Evolutionary conservation across 2,329 filamentous ascomycete genomes (phyloP).

Genomic region (Bretziella fagacearum): DNA sequence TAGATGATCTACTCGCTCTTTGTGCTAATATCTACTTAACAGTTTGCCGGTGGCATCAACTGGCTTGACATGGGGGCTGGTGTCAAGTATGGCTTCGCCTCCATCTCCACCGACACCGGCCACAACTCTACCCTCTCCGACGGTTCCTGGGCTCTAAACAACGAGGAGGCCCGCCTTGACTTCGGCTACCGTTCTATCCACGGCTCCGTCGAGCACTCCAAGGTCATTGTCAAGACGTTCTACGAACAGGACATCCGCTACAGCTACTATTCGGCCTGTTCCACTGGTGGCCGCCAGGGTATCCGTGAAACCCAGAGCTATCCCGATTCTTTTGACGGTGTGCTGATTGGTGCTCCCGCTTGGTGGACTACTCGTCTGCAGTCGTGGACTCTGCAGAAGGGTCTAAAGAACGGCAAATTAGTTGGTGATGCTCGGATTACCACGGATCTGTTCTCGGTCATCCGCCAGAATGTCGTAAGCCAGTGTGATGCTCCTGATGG

Average conservation of each 20-base stretch:
- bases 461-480: slow-evolving; percentile 27
- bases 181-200: slow-evolving; percentile 29
- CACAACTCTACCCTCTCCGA: slow-evolving; percentile 23
- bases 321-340: slow-evolving; percentile 30
- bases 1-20: background rate
- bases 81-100: slow-evolving; percentile 25
- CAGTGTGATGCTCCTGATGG: slow-evolving; percentile 37
- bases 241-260: slow-evolving; percentile 25
- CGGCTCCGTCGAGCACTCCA: slow-evolving; percentile 30
- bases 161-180: slow-evolving; percentile 22
- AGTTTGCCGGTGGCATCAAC: slow-evolving; percentile 22
- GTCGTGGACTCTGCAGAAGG: slow-evolving; percentile 22
- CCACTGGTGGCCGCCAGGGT: slow-evolving; percentile 36
- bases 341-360: slow-evolving; percentile 29
- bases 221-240: slow-evolving; percentile 30
- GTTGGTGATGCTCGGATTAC: slow-evolving; percentile 29
- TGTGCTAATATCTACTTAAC: background rate
- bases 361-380: slow-evolving; percentile 30
- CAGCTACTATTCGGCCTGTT: slow-evolving; percentile 32
- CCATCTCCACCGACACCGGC: slow-evolving; percentile 28
- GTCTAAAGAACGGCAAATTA: slow-evolving; percentile 31
- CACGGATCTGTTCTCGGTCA: slow-evolving; percentile 25
- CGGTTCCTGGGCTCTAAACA: slow-evolving; percentile 24
- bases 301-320: slow-evolving; percentile 30
- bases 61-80: slow-evolving; percentile 18